Evolutionary conservation across 2,329 filamentous ascomycete species (phyloP).

Genomic region (Botrytis deweyae): DNA sequence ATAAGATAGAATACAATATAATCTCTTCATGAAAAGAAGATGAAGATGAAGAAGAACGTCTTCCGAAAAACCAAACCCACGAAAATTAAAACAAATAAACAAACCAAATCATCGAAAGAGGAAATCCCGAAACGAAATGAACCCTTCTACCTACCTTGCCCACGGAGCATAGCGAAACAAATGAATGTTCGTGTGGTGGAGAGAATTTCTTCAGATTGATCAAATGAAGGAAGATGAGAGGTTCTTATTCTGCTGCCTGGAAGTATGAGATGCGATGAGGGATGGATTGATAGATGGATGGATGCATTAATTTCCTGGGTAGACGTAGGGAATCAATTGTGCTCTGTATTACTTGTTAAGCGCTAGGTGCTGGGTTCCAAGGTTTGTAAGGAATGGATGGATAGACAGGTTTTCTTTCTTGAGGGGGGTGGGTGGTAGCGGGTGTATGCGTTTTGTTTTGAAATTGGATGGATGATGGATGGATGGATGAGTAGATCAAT

Average conservation of each 20-base stretch:
- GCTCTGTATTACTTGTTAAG: neutral
- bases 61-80: neutral
- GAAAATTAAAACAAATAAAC: neutral
- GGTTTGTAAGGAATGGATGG: too few relatives aligned
- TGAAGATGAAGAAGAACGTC: neutral
- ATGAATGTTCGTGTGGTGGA: neutral
- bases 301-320: neutral
- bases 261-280: neutral
- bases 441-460: too few relatives aligned
- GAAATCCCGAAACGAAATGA: neutral
- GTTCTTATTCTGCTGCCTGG: slow-evolving; percentile 22
- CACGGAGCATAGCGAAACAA: neutral
- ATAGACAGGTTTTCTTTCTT: too few relatives aligned
- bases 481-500: too few relatives aligned
- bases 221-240: neutral
- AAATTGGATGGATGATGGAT: too few relatives aligned
- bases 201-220: neutral
- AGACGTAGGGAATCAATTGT: neutral
- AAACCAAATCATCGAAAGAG: neutral
- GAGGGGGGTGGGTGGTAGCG: too few relatives aligned
- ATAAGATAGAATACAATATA: neutral
- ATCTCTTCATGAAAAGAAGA: neutral
- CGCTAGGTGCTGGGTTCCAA: neutral
- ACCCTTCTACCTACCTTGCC: neutral
- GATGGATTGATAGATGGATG: neutral